Evolutionary conservation across 805 yeast species (phyloP), one percentile per base, ranked within the genome.

Genomic region (Lachancea sp.): DNA sequence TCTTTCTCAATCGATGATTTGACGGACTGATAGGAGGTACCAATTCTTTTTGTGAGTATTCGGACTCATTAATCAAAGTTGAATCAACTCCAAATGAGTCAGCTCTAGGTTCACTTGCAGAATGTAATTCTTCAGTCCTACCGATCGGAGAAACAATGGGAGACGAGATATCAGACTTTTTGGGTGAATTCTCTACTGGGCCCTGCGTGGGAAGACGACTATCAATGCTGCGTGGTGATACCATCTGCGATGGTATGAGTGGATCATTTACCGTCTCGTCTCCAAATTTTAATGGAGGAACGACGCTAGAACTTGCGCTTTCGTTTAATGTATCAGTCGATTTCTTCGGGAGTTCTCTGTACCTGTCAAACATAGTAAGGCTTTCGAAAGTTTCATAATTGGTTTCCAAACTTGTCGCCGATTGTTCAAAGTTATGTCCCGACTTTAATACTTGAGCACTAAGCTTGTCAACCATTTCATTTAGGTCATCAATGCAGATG

Each of bases 391-490:
- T 50, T 22, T 53, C 58, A 18, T 45, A 44, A 19, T 42, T 42
- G 2, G 49, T 45, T 22, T 17, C 35, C 29, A 35, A 21, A 22
- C 35, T 40, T 5, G 29, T 34, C 45, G 20, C 28, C 12, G 9
- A 40, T 24, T 36, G 50, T 6, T 30, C 54, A 6, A 56, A 15
- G 20, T 51, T 54, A 8, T 29, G 39, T 35, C 48, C 54, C 11
- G 53, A 56, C 6, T 51, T 36, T 25, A 48, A 45, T 18, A 56
- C 57, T 33, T 54, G 54, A 1, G 29, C 20, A 13, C 19, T 35
- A 9, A 65, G 48, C 12, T 62, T 50, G 35, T 65, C 68, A 18
- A 66, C 65, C 65, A 66, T 61, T 12, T 56, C 52, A 4, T 53
- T 53, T 34, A 69, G 38, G 26, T 57, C 64, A 21, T 62, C 64